Evolutionary conservation across 495 filamentous ascomycete genomes (phyloP).

Genomic region (Friedmanniomyces simplex): DNA sequence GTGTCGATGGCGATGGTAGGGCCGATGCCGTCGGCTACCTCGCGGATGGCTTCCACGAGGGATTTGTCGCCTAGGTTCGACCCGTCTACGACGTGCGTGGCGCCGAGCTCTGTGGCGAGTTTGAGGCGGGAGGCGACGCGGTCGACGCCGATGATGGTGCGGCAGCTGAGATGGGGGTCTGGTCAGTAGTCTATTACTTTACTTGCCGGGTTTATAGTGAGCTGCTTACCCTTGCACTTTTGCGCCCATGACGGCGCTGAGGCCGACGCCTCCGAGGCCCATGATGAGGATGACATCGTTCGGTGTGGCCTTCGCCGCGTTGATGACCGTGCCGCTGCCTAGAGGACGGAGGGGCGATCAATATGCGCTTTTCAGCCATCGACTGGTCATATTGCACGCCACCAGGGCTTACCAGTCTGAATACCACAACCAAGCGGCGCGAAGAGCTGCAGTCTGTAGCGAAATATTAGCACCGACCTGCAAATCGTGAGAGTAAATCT

Average conservation of each 20-base stretch:
- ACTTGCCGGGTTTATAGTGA: too few species aligned
- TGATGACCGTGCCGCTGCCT: conserved; percentile 23
- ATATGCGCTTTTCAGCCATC: too few species aligned
- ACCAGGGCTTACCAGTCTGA: conserved; percentile 35
- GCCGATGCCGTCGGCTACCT: conserved; percentile 13
- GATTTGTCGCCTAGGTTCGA: conserved; percentile 14
- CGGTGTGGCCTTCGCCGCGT: conserved; percentile 14
- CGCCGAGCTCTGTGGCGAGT: conserved; percentile 23
- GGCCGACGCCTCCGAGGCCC: conserved; percentile 25
- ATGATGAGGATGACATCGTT: conserved; percentile 20
- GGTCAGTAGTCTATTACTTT: background rate
- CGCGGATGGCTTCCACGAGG: conserved; percentile 12
- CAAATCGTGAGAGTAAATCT: too few species aligned
- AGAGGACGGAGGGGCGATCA: too few species aligned
- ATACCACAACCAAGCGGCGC: conserved; percentile 37
- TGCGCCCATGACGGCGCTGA: conserved; percentile 26
- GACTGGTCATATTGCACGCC: too few species aligned
- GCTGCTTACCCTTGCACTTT: conserved; percentile 13
- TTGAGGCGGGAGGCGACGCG: conserved; percentile 18
- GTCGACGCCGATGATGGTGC: conserved; percentile 24
- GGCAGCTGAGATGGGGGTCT: conserved; percentile 3
- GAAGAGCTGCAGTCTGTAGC: conserved; percentile 28
- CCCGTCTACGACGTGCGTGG: conserved; percentile 22
- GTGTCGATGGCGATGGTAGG: conserved; percentile 22
- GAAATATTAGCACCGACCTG: too few species aligned